These are phyloP conservation scores for Maudiozyma pseudohumilis DNA, from an alignment of 805 yeast genomes.

Conservation along the genomic window DNA sequence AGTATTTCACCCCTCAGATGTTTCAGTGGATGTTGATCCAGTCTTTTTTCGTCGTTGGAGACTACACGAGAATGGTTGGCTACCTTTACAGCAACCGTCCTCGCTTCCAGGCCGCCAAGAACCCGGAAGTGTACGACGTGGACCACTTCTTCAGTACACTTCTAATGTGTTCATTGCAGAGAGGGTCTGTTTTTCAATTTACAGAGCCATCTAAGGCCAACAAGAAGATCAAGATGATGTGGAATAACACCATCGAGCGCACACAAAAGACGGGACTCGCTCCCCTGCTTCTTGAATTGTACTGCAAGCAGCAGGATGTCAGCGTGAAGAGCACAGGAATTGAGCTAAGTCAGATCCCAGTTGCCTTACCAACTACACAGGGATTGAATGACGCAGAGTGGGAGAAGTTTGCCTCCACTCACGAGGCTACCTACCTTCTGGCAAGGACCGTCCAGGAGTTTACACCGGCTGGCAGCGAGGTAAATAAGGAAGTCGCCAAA, in stretches of 20 bases:
- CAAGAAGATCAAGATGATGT: constrained; percentile 16
- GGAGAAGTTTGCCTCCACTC: neutral
- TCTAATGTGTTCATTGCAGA: constrained; percentile 23
- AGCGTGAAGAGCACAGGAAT: neutral
- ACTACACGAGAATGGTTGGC: constrained; percentile 14
- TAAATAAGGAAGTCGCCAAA: neutral
- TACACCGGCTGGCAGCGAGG: neutral
- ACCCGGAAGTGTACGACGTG: constrained; percentile 15
- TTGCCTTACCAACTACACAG: neutral
- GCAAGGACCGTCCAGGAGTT: constrained; percentile 1
- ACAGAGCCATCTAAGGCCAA: constrained; percentile 12
- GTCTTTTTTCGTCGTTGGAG: constrained; percentile 20
- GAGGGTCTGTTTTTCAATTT: constrained; percentile 12
- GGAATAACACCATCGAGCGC: constrained; percentile 10
- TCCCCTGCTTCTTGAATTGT: constrained; percentile 10
- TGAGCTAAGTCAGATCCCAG: neutral
- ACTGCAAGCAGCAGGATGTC: constrained; percentile 5
- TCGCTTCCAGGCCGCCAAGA: constrained; percentile 15
- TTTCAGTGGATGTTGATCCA: constrained; percentile 19
- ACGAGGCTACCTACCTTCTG: constrained; percentile 3
- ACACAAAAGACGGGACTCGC: constrained; percentile 21
- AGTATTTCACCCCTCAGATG: constrained; percentile 17
- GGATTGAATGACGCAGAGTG: neutral
- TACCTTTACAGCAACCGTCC: constrained; percentile 12
- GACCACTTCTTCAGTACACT: constrained; percentile 24